Base-by-base conservation (phyloP, 129 eudicot genomes). In the Helichrysum umbraculigerum region DNA sequence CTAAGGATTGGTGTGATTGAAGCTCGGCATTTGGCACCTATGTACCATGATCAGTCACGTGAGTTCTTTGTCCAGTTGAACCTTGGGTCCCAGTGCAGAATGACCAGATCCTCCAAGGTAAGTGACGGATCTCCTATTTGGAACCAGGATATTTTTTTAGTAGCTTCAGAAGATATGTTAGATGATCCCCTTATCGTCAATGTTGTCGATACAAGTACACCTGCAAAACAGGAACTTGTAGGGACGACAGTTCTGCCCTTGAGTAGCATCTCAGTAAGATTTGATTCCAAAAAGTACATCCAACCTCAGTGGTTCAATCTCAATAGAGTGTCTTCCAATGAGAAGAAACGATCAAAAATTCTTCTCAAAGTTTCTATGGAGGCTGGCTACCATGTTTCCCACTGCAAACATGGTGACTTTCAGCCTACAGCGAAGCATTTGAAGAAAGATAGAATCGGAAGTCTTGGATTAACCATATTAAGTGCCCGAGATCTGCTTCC, bases 371-470 rank as follows among this genome's bases (percentile, higher is more conserved):
- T 93, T 2, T 84, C 82, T 80, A 89, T 90, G 14, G 98, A 93
- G 39, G 98, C 96, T 21, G 98, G 98, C 22, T 93, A 93, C 83
- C 98, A 93, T 42, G 98, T 93, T 37, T 44, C 95, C 90, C 77
- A 89, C 98, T 17, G 88, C 96, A 52, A 90, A 88, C 52, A 88
- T 87, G 73, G 88, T 88, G 90, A 12, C 88, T n/a, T n/a, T n/a
- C n/a, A n/a, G n/a, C n/a, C n/a, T n/a, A n/a, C n/a, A n/a, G n/a
- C n/a, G n/a, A n/a, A 86, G 66, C 96, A 90, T 77, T 85, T 93
- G 3, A 87, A 96, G 98, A 93, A 83, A 81, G 86, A 87, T 15
- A 81, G 95, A 0, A 81, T 93, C 1, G 98, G 98, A 60, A 41
- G 88, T 19, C 76, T 93, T 52, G 96, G 90, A 74, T 85, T 93